phyloP scores from a whole-genome alignment of 495 filamentous ascomycete genomes.

The Lineolata rhizophorae region DNA sequence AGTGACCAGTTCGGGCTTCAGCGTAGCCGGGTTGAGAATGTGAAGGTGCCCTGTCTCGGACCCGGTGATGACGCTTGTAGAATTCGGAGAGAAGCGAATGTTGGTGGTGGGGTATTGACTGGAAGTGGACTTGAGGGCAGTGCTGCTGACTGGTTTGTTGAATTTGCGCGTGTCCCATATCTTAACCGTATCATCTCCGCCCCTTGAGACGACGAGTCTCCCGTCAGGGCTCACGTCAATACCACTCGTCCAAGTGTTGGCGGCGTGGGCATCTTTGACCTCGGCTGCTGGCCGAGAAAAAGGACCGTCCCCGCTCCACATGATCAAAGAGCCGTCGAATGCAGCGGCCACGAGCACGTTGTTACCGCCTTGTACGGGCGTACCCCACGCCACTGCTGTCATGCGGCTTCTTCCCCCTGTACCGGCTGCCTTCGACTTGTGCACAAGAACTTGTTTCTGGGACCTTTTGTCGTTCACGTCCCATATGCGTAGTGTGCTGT shows the following conservation, averaged over 20 bases:
- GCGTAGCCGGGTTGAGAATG: slow-evolving; percentile 78
- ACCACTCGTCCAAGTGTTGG: slow-evolving; percentile 79
- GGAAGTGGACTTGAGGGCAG: slow-evolving; percentile 64
- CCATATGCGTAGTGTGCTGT: slow-evolving; percentile 92
- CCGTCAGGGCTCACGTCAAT: slow-evolving; percentile 86
- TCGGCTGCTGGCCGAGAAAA: slow-evolving; percentile 73
- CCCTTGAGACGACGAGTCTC: slow-evolving; percentile 66
- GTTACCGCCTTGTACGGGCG: slow-evolving; percentile 46
- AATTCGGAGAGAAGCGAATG: slow-evolving; percentile 72
- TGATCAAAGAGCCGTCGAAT: slow-evolving; percentile 73
- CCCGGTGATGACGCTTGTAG: slow-evolving; percentile 66
- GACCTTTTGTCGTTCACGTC: slow-evolving; percentile 69
- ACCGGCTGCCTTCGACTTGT: slow-evolving; percentile 71
- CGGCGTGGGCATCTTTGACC: slow-evolving; percentile 60
- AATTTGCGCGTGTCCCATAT: slow-evolving; percentile 96
- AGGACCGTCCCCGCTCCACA: slow-evolving; percentile 80
- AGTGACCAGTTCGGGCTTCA: slow-evolving; percentile 64
- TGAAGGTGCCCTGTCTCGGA: slow-evolving; percentile 73
- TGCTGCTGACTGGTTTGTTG: slow-evolving; percentile 60
- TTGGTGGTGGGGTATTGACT: slow-evolving; percentile 62
- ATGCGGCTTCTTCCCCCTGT: slow-evolving; percentile 81
- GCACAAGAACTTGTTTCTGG: slow-evolving; percentile 83
- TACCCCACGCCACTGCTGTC: slow-evolving; percentile 83
- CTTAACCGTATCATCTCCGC: slow-evolving; percentile 66
- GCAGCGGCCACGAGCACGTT: slow-evolving; percentile 72